A percentile compares a stretch with the other conserved stretches of the same genome.
These are phyloP conservation scores for Tremella mesenterica DNA, from an alignment of 768 basidiomycete species.

Conservation along the genomic window DNA sequence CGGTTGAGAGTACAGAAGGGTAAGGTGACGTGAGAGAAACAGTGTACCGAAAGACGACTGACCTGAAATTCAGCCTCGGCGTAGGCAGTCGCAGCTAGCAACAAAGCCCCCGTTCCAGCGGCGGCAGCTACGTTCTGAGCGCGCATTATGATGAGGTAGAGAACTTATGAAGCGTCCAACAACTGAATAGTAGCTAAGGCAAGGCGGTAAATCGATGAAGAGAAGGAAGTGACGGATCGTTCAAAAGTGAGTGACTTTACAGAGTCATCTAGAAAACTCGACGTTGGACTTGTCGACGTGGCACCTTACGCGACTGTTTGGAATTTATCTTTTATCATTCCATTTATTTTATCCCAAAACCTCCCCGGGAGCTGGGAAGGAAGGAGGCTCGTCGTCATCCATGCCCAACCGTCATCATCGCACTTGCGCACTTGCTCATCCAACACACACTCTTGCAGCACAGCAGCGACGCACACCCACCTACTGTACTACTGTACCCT, in stretches of 20 bases:
- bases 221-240: conserved; percentile 2
- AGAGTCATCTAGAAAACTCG: not conserved
- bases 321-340: too few relatives aligned
- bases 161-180: too few relatives aligned
- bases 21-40: not conserved
- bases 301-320: too few relatives aligned
- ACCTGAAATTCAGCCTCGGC: conserved; percentile 34
- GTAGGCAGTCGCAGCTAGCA: conserved; percentile 23
- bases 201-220: not conserved
- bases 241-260: conserved; percentile 1
- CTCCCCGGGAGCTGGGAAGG: too few relatives aligned
- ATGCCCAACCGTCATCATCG: too few relatives aligned
- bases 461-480: too few relatives aligned
- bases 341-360: too few relatives aligned
- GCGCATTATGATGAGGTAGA: conserved; percentile 17
- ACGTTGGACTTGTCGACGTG: too few relatives aligned
- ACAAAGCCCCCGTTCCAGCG: conserved; percentile 29
- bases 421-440: too few relatives aligned
- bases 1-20: not conserved
- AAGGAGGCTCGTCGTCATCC: too few relatives aligned
- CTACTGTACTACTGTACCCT: too few relatives aligned
- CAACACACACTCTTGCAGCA: too few relatives aligned
- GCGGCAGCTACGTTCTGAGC: conserved; percentile 28
- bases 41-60: conserved; percentile 1
- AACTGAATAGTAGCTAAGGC: not conserved